Evolutionary conservation across 768 basidiomycete species (phyloP).

Genomic region (Naganishia randhawae): DNA sequence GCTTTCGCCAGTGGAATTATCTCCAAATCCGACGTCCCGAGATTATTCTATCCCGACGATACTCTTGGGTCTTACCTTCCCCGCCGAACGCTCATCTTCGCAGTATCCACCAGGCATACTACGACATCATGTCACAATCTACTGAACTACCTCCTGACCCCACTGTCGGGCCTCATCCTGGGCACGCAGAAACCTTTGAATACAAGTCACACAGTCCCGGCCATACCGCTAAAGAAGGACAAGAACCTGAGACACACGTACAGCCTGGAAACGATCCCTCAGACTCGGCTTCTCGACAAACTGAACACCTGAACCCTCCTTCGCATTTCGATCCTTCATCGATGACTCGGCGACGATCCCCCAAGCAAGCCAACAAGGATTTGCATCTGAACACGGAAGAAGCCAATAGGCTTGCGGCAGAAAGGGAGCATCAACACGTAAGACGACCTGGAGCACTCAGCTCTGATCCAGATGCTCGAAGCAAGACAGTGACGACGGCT

Average conservation of each 20-base stretch:
- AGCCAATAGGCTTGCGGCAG: constrained; percentile 10
- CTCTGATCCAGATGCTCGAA: constrained; percentile 63
- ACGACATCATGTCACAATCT: not conserved
- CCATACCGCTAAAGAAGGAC: not conserved
- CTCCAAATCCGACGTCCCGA: not conserved
- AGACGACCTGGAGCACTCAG: constrained; percentile 26
- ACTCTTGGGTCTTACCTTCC: not conserved
- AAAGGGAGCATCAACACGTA: constrained; percentile 1
- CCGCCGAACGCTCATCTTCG: not conserved
- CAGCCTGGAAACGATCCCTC: not conserved
- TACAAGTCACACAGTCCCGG: constrained; percentile 5
- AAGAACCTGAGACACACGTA: not conserved
- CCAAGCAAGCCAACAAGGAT: constrained; percentile 22
- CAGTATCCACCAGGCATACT: not conserved
- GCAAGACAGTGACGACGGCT: constrained; percentile 74
- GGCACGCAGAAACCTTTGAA: not conserved
- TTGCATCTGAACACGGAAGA: constrained; percentile 16
- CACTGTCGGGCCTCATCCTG: constrained; percentile 1
- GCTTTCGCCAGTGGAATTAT: not conserved
- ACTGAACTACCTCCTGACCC: constrained; percentile 3
- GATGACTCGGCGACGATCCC: constrained; percentile 12
- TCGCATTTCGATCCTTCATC: constrained; percentile 18
- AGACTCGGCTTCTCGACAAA: not conserved
- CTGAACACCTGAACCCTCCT: constrained; percentile 9
- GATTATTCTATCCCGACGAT: not conserved